phyloP scores from a whole-genome alignment of 1,284 basidiomycete species.

The Leucoagaricus sp. region DNA sequence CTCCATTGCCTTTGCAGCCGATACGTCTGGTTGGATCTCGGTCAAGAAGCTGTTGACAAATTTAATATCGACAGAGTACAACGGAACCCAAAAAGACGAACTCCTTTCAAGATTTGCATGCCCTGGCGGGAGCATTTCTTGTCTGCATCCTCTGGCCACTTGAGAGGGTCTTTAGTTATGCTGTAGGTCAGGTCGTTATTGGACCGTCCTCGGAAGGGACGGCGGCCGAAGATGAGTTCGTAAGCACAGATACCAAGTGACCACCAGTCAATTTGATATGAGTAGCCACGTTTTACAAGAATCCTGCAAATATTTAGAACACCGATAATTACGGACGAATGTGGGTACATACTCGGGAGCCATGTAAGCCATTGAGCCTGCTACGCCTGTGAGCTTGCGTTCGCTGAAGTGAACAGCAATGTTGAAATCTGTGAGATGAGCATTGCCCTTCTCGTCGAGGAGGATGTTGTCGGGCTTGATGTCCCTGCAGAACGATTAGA shows the following conservation, averaged over 20 bases:
- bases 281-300: constrained; percentile 81
- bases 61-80: constrained; percentile 11
- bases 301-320: constrained; percentile 46
- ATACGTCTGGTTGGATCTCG: constrained; percentile 82
- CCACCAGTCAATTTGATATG: constrained; percentile 95
- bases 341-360: constrained; percentile 72
- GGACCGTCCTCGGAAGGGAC: constrained; percentile 91
- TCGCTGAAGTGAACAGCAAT: constrained; percentile 97
- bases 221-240: constrained; percentile 88
- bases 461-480: constrained; percentile 98
- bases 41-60: constrained; percentile 68
- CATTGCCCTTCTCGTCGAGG: constrained; percentile 93
- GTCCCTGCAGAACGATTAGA: constrained; percentile 58
- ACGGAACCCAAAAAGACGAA: constrained; percentile 36
- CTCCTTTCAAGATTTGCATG: constrained; percentile 67
- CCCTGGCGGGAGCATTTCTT: constrained; percentile 69
- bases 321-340: neutral
- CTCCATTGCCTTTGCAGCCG: constrained; percentile 79
- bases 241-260: constrained; percentile 92
- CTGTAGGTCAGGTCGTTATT: constrained; percentile 89
- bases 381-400: constrained; percentile 87
- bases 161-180: constrained; percentile 76
- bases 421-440: constrained; percentile 98
- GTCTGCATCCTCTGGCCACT: constrained; percentile 79
- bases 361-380: constrained; percentile 99